Conservation (phyloP, 179 eudicot genomes). For the Beta macrorhiza region DNA sequence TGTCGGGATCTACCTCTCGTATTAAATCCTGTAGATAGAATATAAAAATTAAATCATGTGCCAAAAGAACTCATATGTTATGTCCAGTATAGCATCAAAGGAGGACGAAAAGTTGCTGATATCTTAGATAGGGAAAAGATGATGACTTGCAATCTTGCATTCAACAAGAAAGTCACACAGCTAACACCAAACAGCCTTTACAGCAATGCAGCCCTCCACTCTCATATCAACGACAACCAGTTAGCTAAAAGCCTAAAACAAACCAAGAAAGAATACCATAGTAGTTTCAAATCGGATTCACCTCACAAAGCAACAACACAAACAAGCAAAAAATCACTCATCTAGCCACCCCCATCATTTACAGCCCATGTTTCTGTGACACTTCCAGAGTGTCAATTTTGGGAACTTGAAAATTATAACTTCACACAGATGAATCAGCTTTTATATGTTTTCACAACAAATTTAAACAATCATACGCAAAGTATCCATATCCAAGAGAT, state of each 20-base stretch:
- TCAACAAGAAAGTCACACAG: not conserved
- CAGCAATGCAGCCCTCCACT: not conserved
- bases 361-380: not conserved
- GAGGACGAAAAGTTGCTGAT: not conserved
- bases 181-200: not conserved
- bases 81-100: not conserved
- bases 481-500: not conserved
- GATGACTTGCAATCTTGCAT: slow-evolving; percentile 12
- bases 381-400: not conserved
- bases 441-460: not conserved
- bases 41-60: not conserved
- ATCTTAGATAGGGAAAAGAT: not conserved
- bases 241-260: not conserved
- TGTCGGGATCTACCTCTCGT: slow-evolving; percentile 95
- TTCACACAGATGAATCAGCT: not conserved
- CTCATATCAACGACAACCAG: not conserved
- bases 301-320: not conserved
- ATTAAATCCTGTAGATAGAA: slow-evolving; percentile 67
- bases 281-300: not conserved
- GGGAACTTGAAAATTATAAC: not conserved
- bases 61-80: slow-evolving; percentile 3
- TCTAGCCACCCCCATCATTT: not conserved
- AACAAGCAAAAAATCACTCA: not conserved
- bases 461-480: not conserved
- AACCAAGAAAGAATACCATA: not conserved